These are phyloP conservation scores for Clarkia xantiana DNA, from an alignment of 345 rosid species.

Conservation along the genomic window DNA sequence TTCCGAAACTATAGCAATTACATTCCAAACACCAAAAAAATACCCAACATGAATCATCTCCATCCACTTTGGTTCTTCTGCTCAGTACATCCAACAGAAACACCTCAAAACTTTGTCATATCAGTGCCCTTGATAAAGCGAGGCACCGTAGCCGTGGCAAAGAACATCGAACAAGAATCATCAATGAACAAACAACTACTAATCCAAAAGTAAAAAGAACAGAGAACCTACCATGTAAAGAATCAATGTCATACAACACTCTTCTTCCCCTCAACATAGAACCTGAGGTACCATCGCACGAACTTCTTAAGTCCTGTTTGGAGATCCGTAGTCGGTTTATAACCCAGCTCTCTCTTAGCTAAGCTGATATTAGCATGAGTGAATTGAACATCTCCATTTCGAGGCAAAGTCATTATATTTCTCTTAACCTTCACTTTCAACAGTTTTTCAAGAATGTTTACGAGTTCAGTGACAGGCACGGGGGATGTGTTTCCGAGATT, in stretches of 20 bases:
- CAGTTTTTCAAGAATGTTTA: slow-evolving; percentile 52
- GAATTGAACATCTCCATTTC: slow-evolving; percentile 79
- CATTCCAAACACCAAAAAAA: no score
- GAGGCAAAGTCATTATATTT: slow-evolving; percentile 56
- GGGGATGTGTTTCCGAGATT: slow-evolving; percentile 86
- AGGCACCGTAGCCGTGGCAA: no score
- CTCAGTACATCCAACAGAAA: no score
- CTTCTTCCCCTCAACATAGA: no score
- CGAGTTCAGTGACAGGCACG: slow-evolving; percentile 68
- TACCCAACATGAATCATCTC: no score
- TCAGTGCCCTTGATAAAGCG: no score
- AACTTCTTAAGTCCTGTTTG: slow-evolving; percentile 13
- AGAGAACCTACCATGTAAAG: slow-evolving; percentile 17
- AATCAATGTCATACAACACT: no score
- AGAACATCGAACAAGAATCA: neutral
- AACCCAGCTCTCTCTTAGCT: slow-evolving; percentile 42
- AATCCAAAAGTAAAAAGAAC: no score
- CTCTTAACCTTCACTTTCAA: slow-evolving; percentile 68
- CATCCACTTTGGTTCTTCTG: no score
- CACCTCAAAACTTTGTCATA: no score
- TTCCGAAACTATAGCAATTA: no score
- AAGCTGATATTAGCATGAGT: slow-evolving; percentile 6
- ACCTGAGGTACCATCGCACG: no score
- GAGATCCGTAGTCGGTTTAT: slow-evolving; percentile 67
- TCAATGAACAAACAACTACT: slow-evolving; percentile 16